Base-by-base conservation (phyloP, 2,329 filamentous ascomycete genomes). In the Tolypocladium paradoxum region DNA sequence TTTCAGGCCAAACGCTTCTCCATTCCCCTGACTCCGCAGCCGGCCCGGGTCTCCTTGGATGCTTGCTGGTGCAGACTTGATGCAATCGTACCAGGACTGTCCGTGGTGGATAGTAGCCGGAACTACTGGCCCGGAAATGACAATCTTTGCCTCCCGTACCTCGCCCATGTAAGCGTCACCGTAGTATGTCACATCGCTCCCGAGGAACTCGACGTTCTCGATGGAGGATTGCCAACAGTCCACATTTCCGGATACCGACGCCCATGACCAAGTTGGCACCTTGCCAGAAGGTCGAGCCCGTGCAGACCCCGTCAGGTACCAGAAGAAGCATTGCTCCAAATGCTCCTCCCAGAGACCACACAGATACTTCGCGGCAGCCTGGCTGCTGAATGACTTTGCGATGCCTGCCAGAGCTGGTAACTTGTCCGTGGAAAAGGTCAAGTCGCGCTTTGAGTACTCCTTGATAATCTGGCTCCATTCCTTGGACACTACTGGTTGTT, bases 191-290 rank as follows among this genome's bases (percentile, higher is more conserved):
- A 53, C 50, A 8, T 50, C 16, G 4, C 20, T 47, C 14, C 48
- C 55, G 22, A 48, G 31, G 34, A 55, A 54, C 33, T 56, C 47
- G 22, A 53, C 31, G 9, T 22, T 47, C 36, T 54, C 55, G 7
- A 46, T 16, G 24, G 40, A 48, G 7, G 27, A 29, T 2, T 37
- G 33, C 49, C 53, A 54, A 33, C 45, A 54, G 1, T 52, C 24
- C 4, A 54, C 24, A 12, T 31, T 35, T 31, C 56, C 56, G 7
- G 33, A 18, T 7, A 55, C 53, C 24, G 53, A 57, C 9, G 56
- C 56, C 56, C 56, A 57, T 22, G 56, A 57, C 53, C 50, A 57
- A 16, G 53, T 51, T 1, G 56, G 56, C 24, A 54, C 48, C n/a
- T 38, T 36, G 8, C 38, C 18, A 7, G 45, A 38, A 3, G 36